These are phyloP conservation scores for Metarhizium rileyi DNA, from an alignment of 2,329 filamentous ascomycete genomes.

Conservation along the genomic window DNA sequence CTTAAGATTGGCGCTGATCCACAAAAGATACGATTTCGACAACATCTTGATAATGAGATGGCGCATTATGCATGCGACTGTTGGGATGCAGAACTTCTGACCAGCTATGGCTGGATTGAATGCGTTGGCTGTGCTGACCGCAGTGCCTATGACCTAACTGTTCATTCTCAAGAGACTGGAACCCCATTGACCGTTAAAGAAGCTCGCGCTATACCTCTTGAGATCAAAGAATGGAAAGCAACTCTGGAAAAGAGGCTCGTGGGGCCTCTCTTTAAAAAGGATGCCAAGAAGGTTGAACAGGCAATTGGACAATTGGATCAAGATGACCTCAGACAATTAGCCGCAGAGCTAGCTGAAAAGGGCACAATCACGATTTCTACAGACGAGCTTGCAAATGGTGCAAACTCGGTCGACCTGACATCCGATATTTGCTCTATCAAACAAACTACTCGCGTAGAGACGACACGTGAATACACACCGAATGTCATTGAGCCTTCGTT, in stretches of 20 bases:
- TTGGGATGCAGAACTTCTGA: slow-evolving; percentile 60
- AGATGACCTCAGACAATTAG: slow-evolving; percentile 50
- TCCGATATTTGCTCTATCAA: slow-evolving; percentile 43
- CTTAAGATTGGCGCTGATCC: slow-evolving; percentile 51
- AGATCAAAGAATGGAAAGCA: slow-evolving; percentile 52
- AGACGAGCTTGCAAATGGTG: slow-evolving; percentile 9
- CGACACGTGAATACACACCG: slow-evolving; percentile 73
- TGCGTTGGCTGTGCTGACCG: slow-evolving; percentile 61
- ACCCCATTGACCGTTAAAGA: slow-evolving; percentile 52
- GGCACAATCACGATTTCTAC: slow-evolving; percentile 7
- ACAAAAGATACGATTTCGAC: slow-evolving; percentile 56
- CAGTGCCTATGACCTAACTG: slow-evolving; percentile 56
- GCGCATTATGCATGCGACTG: slow-evolving; percentile 63
- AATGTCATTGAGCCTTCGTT: slow-evolving; percentile 93
- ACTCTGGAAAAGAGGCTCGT: slow-evolving; percentile 60
- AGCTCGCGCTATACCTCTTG: slow-evolving; percentile 44
- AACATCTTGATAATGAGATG: slow-evolving; percentile 65
- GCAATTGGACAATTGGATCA: slow-evolving; percentile 54
- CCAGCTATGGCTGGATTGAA: slow-evolving; percentile 61
- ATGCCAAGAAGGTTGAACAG: slow-evolving; percentile 51
- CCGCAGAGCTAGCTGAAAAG: slow-evolving; percentile 8
- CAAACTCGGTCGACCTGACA: slow-evolving; percentile 43
- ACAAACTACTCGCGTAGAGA: slow-evolving; percentile 49
- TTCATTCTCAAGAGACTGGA: slow-evolving; percentile 56
- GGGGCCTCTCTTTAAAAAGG: slow-evolving; percentile 58